Evolutionary conservation across 2,329 filamentous ascomycete genomes (phyloP), one percentile per base, ranked within the genome.

Genomic region (Cordyceps pruinosa): DNA sequence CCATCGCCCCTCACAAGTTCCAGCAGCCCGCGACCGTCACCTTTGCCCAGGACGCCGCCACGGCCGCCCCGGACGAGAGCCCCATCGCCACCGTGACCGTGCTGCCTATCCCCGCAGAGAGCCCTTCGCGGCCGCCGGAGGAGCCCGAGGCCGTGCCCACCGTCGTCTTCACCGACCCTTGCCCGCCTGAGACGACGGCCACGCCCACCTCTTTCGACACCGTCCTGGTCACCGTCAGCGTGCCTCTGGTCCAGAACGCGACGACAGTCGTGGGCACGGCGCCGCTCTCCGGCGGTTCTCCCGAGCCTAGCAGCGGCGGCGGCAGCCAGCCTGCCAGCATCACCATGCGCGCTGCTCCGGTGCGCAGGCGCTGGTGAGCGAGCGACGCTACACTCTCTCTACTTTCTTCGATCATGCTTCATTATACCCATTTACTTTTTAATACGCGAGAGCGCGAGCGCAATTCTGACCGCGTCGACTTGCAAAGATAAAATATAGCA

Each of bases 141-240:
- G 23, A 55, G 50, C n/a, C 30, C 25, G 34, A 30, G 47, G 56
- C 58, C 15, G 46, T 56, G 30, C 47, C 56, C 26, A 51, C 61
- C 41, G 58, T 64, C 47, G 62, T 64, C 10, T 59, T 68, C 45
- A 68, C 68, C 17, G 62, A 63, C 23, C 61, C 60, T 21, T 71
- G 66, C 53, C 51, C 63, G 15, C 46, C 54, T 13, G 57, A 64
- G 23, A 68, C 66, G 5, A 70, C 70, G 26, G 68, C 65, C 42
- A 65, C 70, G 25, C 60, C 66, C 12, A 72, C 71, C 15, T 62
- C 68, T 34, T 73, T 69, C 61, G 73, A 72, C 63, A 74, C 71
- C 1, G 62, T 73, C n/a, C 58, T 66, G 17, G 64, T 68, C 57
- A 72, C 70, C 6, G 62, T 70, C 30, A 58, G 48, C 32, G 13